phyloP scores from a whole-genome alignment of 2,329 filamentous ascomycete species.

The Aureobasidium sp. region DNA sequence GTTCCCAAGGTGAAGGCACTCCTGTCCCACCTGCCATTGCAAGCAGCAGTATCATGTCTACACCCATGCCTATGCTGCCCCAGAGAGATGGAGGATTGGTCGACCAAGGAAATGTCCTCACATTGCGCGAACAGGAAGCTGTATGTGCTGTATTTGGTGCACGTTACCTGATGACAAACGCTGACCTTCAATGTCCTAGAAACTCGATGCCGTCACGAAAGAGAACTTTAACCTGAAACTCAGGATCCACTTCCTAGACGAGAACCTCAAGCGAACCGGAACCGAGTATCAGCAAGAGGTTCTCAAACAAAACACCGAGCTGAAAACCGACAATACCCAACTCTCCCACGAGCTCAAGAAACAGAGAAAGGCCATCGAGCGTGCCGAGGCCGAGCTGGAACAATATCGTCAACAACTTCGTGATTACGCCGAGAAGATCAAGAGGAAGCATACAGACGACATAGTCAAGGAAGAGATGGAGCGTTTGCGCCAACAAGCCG shows the following conservation, averaged over 20 bases:
- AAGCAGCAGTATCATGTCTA: constrained; percentile 72
- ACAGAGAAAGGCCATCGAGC: constrained; percentile 75
- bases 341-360: constrained; percentile 81
- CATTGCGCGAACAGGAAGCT: constrained; percentile 88
- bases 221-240: constrained; percentile 96
- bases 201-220: constrained; percentile 92
- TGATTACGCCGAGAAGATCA: constrained; percentile 75
- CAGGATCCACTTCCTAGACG: constrained; percentile 94
- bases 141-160: constrained; percentile 38
- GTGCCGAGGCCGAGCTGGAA: constrained; percentile 81
- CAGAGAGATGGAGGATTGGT: constrained; percentile 61
- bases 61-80: constrained; percentile 66
- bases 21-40: constrained; percentile 69
- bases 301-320: constrained; percentile 87
- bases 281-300: constrained; percentile 85
- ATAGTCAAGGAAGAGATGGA: constrained; percentile 58
- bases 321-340: constrained; percentile 87
- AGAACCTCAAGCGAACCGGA: constrained; percentile 77
- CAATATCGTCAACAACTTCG: constrained; percentile 72
- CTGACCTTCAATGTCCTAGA: constrained; percentile 34
- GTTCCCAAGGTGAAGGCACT: constrained; percentile 61
- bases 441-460: constrained; percentile 64
- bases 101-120: constrained; percentile 83
- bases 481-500: constrained; percentile 37
- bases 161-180: neutral